Base-by-base conservation (phyloP, 805 yeast species). In the Sporopachydermia quercuum region DNA sequence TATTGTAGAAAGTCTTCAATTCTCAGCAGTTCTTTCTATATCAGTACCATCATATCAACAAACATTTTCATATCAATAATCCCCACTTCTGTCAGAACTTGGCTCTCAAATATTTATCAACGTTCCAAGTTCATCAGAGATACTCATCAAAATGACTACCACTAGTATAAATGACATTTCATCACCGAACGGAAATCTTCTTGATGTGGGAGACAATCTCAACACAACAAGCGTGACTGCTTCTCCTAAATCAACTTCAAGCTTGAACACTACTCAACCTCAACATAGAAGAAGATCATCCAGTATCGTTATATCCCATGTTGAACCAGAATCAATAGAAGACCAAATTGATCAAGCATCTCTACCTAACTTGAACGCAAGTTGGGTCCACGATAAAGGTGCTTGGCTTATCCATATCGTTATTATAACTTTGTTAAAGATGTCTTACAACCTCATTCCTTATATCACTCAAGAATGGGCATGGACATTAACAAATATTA, bases 391-490 rank as follows among this genome's bases (percentile, higher is more conserved):
- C 56, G 80, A 76, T 51, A 86, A 89, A 52, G 98, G 69, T 23
- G 97, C 97, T 1, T 91, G 98, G 98, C 65, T 78, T 18, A 79
- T 89, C 42, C 98, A 89, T 60, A 66, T 91, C 38, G 93, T 86
- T 18, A 70, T 91, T 37, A 83, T 89, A 42, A 52, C 74, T 34
- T 63, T 86, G 38, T 64, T 89, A 42, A 84, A 85, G 53, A 53
- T 82, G 16, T 74, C 84, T 45, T 87, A 72, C 59, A 85, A 84
- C 56, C 66, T 85, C 45, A 63, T 89, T 35, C 89, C 94, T 1
- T 76, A 80, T n/a, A 71, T 83, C 40, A 75, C 78, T 44, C 77
- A 74, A 42, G 93, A 87, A 56, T 71, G 86, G 69, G 72, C 82
- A 43, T 89, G 98, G 98, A 84, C 97, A 2, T 60, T 91, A 48